Evolutionary conservation across 176 grass and related monocot genomes (phyloP).

Genomic region (Eremochloa ophiuroides): DNA sequence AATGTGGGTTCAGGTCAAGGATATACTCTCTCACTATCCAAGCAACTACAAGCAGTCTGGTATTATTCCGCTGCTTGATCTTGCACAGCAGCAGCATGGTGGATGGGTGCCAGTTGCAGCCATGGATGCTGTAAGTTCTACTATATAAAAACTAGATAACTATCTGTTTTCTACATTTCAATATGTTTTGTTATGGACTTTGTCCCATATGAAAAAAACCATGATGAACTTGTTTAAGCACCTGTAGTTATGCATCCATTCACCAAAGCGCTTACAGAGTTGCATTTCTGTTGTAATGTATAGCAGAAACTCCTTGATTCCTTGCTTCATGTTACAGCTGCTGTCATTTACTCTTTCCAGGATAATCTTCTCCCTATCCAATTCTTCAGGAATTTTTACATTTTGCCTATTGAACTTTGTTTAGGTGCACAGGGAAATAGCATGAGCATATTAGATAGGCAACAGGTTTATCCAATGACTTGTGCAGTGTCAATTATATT

Average conservation of each 20-base stretch:
- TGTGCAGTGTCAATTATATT: not conserved
- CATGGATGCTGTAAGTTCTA: conserved; percentile 80
- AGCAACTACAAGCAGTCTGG: conserved; percentile 98
- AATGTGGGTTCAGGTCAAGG: conserved; percentile 50
- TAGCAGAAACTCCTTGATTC: not conserved
- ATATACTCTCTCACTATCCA: conserved; percentile 86
- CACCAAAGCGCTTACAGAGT: not conserved
- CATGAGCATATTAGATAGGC: not conserved
- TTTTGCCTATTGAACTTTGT: not conserved
- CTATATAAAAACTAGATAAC: not conserved
- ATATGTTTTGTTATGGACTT: not conserved
- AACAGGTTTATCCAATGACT: not conserved
- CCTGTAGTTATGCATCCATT: not conserved
- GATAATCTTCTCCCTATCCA: not conserved
- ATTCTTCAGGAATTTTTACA: not conserved
- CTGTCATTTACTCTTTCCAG: not conserved
- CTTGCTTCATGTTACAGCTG: not conserved
- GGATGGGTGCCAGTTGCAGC: conserved; percentile 95
- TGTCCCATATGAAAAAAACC: not conserved
- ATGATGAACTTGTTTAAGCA: not conserved
- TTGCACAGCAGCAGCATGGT: conserved; percentile 90
- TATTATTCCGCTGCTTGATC: conserved; percentile 86
- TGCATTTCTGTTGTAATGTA: not conserved
- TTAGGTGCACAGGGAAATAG: not conserved
- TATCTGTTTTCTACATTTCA: not conserved